These are phyloP conservation scores for Eucalyptus pauciflora DNA, from an alignment of 345 rosid species.

Conservation along the genomic window DNA sequence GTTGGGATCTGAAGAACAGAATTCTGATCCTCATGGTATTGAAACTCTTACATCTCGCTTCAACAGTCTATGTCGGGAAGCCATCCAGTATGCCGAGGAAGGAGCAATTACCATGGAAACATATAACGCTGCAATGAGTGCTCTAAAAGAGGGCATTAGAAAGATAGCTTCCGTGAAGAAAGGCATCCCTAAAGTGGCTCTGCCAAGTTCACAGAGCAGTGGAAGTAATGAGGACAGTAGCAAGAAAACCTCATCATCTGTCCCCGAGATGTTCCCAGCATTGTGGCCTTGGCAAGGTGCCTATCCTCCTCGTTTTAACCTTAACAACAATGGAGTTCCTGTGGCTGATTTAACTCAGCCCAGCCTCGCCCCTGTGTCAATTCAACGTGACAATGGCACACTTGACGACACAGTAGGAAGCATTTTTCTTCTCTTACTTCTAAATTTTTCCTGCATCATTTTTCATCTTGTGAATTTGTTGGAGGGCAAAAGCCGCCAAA, in stretches of 20 bases:
- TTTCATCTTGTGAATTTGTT: neutral
- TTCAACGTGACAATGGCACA: conserved; percentile 23
- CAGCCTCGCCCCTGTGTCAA: conserved; percentile 32
- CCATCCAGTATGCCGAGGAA: conserved; percentile 47
- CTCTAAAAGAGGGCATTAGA: conserved; percentile 35
- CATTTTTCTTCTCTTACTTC: neutral
- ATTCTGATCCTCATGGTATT: conserved; percentile 12
- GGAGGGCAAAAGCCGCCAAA: neutral
- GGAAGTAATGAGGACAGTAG: conserved; percentile 28
- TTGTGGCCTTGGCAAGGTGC: conserved; percentile 59
- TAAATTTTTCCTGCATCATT: neutral
- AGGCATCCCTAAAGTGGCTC: conserved; percentile 20
- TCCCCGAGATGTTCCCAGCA: conserved; percentile 26
- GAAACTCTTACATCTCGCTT: conserved; percentile 39
- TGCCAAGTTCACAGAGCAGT: conserved; percentile 21
- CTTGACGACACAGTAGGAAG: conserved; percentile 30
- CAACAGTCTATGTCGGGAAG: conserved; percentile 42
- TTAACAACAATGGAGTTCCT: conserved; percentile 34
- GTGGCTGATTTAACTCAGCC: conserved; percentile 49
- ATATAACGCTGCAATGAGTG: conserved; percentile 25
- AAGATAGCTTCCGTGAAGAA: conserved; percentile 30
- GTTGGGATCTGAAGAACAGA: conserved; percentile 27
- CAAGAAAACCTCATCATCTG: conserved; percentile 17
- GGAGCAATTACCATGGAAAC: conserved; percentile 48
- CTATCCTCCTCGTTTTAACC: conserved; percentile 24